Evolutionary conservation across 2,329 filamentous ascomycete genomes (phyloP), one percentile per base, ranked within the genome.

Genomic region (Sclerotinia spermophila): DNA sequence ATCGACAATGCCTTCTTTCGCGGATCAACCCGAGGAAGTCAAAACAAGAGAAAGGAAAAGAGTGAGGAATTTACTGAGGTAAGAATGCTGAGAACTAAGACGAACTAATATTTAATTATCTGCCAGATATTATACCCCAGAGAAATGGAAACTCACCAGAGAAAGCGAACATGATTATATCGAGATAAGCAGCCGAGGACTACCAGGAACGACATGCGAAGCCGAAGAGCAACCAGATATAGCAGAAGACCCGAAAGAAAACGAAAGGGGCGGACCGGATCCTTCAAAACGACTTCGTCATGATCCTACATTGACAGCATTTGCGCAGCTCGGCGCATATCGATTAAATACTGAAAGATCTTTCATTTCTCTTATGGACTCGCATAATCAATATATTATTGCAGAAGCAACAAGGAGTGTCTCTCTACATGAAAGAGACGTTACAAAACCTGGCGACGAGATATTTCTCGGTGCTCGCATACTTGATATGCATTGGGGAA

Each of bases 251-350:
- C 45, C 62, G 11, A 53, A 58, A n/a, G 55, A 67, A 44, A 55
- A 35, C 7, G 21, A 69, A 42, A 64, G 51, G 0, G 69, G 68
- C 2, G 65, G 53, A 0, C 71, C 70, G 13, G 59, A 70, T n/a
- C 59, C 69, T 42, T 27, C 58, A 6, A 64, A 71, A 5, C 40
- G 68, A 24, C 68, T 71, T 30, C 44, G 30, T 10, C 72, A 74
- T 62, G 84, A 82, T 75, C 81, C 82, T 1, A 81, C 80, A 44
- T 79, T 85, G 51, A 79, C 80, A 8, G 81, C 81, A 2, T 80
- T 82, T 68, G 79, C 84, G 0, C 85, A 86, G 75, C 80, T 87
- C 10, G 82, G 81, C 6, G 80, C 84, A 0, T 78, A 86, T 24
- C 80, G 83, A 0, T 77, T 86, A 60, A 77, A 82, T 33, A 81